Base-by-base conservation (phyloP, 2,329 filamentous ascomycete species). In the Colletotrichum orchidophilum region DNA sequence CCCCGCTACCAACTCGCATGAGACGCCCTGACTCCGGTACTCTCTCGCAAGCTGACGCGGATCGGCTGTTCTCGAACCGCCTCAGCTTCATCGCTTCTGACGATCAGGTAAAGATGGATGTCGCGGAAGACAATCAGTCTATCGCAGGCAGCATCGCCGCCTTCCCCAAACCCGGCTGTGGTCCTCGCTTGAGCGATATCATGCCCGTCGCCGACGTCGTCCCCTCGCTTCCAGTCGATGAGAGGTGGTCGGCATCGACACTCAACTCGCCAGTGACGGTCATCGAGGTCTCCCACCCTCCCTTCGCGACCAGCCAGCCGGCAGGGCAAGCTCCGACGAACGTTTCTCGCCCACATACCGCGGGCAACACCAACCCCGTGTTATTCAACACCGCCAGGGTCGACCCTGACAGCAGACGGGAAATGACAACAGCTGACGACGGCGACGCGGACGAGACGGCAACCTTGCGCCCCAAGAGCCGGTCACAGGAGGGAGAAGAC, bases 151-250 rank as follows among this genome's bases (percentile, higher is more conserved):
- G 60, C 26, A 64, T 67, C 24, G 60, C 55, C 3, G 61, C 69
- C 31, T 64, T 61, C 3, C 63, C 61, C 15, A 64, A 63, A 26
- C 61, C 57, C 8, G 69, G 68, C 11, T 64, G 60, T 11, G 50
- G 50, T n/a, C 73, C 75, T 13, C 78, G 77, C 5, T 74, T 84
- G 26, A 80, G 78, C 29, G 76, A 79, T 39, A 79, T 86, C 52
- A 82, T 85, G 78, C 81, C 83, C 3, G 80, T 84, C 1, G 77
- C 78, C 15, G 77, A 82, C 27, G 73, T 83, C n/a, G 72, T 80
- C 26, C 82, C 71, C 4, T 60, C 52, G 15, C 8, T 50, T 11
- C 50, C 60, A 1, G 8, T 46, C 15, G 71, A 68, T 13, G 71
- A 74, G 53, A 63, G 71, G 35, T 73, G 73, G 67, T 74, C 73